A percentile compares a stretch with the other conserved stretches of the same genome.
These are phyloP conservation scores for Reticulomyxa filosa DNA, from an alignment of 78 protist genomes.

Conservation along the genomic window DNA sequence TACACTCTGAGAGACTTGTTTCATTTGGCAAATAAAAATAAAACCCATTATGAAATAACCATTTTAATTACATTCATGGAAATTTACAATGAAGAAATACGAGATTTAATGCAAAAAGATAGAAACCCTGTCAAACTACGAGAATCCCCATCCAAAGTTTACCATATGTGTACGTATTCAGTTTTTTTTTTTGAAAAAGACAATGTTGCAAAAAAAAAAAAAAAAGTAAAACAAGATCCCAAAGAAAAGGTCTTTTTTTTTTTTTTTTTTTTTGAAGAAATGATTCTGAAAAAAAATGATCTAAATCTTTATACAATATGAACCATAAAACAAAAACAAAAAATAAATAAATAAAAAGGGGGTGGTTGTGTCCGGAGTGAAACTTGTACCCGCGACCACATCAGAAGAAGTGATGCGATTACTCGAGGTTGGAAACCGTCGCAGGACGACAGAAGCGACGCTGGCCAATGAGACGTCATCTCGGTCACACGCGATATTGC, in stretches of 20 bases:
- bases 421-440: slow-evolving; percentile 10
- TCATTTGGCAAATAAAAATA: no score
- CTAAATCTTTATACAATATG: not conserved
- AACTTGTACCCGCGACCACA: not conserved
- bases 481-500: slow-evolving; percentile 27
- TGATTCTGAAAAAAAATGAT: not conserved
- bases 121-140: no score
- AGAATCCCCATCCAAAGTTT: no score
- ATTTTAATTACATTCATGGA: no score
- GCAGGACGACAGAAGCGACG: slow-evolving; percentile 10
- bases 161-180: not conserved
- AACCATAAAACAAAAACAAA: no score
- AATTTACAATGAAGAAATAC: no score
- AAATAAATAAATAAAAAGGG: no score
- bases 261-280: no score
- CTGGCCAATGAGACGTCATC: slow-evolving; percentile 12
- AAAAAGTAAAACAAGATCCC: not conserved
- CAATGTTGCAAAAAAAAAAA: no score
- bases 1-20: not conserved
- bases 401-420: not conserved
- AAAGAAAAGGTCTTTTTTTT: not conserved
- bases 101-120: no score
- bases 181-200: not conserved
- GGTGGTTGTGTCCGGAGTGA: slow-evolving; percentile 8
- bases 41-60: no score